phyloP scores from a whole-genome alignment of 2,329 filamentous ascomycete genomes.

The Ascochyta lentis region DNA sequence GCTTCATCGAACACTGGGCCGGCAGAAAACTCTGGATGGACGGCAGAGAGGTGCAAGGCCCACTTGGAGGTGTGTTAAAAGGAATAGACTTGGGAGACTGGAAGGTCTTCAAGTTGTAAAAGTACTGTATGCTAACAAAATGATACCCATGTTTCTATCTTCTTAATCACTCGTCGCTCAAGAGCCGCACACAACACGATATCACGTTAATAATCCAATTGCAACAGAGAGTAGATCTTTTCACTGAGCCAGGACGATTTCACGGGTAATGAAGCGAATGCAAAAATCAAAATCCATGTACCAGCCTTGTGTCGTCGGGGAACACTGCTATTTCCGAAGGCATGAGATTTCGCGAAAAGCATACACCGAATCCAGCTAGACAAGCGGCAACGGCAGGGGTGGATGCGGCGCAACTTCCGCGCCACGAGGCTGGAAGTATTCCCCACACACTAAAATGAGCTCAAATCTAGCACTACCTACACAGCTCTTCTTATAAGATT shows the following conservation, averaged over 20 bases:
- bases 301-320: not conserved
- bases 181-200: too few species aligned
- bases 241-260: not conserved
- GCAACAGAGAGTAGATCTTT: not conserved
- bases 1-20: slow-evolving; percentile 82
- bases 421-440: not conserved
- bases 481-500: too few species aligned
- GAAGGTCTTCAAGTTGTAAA: slow-evolving; percentile 65
- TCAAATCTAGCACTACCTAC: too few species aligned
- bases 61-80: slow-evolving; percentile 71
- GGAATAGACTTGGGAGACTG: slow-evolving; percentile 64
- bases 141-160: slow-evolving; percentile 12
- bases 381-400: not conserved
- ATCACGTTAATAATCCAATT: too few species aligned
- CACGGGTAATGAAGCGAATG: too few species aligned
- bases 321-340: slow-evolving; percentile 2
- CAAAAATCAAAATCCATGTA: too few species aligned
- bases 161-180: not conserved
- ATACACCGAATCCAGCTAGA: not conserved
- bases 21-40: slow-evolving; percentile 79
- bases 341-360: not conserved
- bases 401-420: slow-evolving; percentile 12
- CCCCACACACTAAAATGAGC: too few species aligned
- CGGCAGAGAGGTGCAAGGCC: slow-evolving; percentile 77
- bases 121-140: slow-evolving; percentile 17